Evolutionary conservation across 768 basidiomycete genomes (phyloP).

Genomic region (Kwoniella heveanensis): DNA sequence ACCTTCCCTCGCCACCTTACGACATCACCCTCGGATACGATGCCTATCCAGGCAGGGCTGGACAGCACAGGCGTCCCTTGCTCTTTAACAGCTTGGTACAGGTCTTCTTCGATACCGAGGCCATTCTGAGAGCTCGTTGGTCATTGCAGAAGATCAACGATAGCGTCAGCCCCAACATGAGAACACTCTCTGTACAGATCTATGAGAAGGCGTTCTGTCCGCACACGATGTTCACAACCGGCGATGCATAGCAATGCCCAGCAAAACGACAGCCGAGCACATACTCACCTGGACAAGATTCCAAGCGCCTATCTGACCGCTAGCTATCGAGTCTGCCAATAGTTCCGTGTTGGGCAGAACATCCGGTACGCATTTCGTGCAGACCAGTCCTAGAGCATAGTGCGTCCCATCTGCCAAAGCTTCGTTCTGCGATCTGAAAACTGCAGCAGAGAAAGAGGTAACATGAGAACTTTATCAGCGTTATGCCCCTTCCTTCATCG

Average conservation of each 20-base stretch:
- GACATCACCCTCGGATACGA: slow-evolving; percentile 41
- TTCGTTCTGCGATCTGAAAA: slow-evolving; percentile 64
- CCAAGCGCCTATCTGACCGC: slow-evolving; percentile 60
- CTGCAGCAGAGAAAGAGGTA: slow-evolving; percentile 40
- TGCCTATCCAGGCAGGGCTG: slow-evolving; percentile 43
- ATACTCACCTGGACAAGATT: slow-evolving; percentile 60
- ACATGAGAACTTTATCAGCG: not conserved
- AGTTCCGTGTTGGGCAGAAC: slow-evolving; percentile 63
- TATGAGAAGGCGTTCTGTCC: no score
- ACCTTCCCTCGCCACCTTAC: slow-evolving; percentile 41
- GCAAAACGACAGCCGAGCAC: no score
- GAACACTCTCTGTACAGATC: no score
- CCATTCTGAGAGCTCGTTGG: slow-evolving; percentile 64
- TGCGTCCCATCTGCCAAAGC: slow-evolving; percentile 62
- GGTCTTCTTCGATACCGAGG: slow-evolving; percentile 68
- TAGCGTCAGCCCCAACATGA: not conserved
- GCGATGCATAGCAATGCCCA: no score
- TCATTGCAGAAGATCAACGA: not conserved
- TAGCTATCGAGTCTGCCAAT: slow-evolving; percentile 57
- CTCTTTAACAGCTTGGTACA: slow-evolving; percentile 60
- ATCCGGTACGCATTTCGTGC: slow-evolving; percentile 74
- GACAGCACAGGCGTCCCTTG: slow-evolving; percentile 46
- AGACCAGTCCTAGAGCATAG: slow-evolving; percentile 69
- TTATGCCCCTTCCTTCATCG: no score
- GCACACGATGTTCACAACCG: no score